Evolutionary conservation across 306 rosid genomes (phyloP), one percentile per base, ranked within the genome.

Genomic region (Quercus engelmannii): DNA sequence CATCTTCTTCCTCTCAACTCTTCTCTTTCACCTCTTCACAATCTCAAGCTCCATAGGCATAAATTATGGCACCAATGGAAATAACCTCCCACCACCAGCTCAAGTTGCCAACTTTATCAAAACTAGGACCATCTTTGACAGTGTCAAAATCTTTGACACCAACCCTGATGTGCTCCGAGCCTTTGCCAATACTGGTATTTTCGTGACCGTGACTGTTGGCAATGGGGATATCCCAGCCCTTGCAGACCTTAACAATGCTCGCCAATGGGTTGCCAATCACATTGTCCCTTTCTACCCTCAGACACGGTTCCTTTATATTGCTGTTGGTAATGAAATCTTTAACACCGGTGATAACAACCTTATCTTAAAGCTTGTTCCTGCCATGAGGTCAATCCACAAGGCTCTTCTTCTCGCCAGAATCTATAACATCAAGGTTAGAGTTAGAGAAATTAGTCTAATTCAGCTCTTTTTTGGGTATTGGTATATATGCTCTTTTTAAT

Each of bases 51-150:
- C 92, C 81, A 84, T 94, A 55, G 99, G 99, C 21, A 85, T 94
- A 30, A 94, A 94, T 92, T 94, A 94, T 49, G 99, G 99, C 18
- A 94, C 97, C 13, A 83, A 90, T 0, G 97, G 72, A 1, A 86
- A 95, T 89, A 88, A 95, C 86, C 97, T 95, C 0, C 97, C 92
- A 0, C 76, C 92, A 0, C 92, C 98, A 0, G 10, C 83, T 0
- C 62, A 82, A 65, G 99, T 95, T 21, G 98, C 78, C 0, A 86
- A 89, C 76, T 93, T 92, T 69, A 64, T 95, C 5, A 89, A 86
- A 73, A 86, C 97, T 2, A 77, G 26, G 43, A 95, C 97, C 13
- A 71, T 23, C 75, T 79, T 95, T n/a, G 87, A 92, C 87, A 21
- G 90, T 30, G 88, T 95, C 1, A 95, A 95, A 88, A 82, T 95